phyloP scores from a whole-genome alignment of 2,329 filamentous ascomycete genomes.

The Paecilomyces variotii region DNA sequence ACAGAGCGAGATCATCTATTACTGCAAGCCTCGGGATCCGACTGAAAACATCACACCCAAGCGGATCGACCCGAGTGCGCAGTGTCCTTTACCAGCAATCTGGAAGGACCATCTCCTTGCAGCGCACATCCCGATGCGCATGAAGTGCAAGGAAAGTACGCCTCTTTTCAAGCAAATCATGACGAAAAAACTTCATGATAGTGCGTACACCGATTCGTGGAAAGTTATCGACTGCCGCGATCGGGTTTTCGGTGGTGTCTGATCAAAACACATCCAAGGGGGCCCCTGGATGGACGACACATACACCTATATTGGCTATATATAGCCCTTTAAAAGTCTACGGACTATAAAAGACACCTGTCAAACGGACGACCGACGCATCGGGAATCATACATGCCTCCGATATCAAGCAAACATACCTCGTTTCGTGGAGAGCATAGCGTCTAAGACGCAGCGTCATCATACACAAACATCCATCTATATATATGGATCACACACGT shows the following conservation, averaged over 20 bases:
- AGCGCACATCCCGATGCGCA: background rate
- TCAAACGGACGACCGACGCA: background rate
- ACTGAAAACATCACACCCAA: background rate
- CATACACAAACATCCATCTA: background rate
- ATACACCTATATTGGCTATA: background rate
- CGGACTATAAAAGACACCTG: background rate
- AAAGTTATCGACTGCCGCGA: background rate
- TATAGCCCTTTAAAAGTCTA: background rate
- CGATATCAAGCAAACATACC: background rate
- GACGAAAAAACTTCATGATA: background rate
- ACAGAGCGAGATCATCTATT: background rate
- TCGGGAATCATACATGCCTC: background rate
- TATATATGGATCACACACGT: background rate
- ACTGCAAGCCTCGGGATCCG: background rate
- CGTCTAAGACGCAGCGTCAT: background rate
- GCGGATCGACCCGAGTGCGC: background rate
- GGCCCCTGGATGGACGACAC: background rate
- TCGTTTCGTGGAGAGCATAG: background rate
- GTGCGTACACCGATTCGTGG: background rate
- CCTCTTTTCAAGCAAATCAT: background rate
- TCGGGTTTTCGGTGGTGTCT: background rate
- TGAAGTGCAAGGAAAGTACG: background rate
- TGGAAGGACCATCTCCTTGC: background rate
- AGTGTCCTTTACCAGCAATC: background rate
- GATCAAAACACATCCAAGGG: background rate